Percentiles rank a stretch among this genome's conserved stretches.
Evolutionary conservation across 1,139 yeast genomes (phyloP).

Genomic region (Nakaseomyces delphensis): DNA sequence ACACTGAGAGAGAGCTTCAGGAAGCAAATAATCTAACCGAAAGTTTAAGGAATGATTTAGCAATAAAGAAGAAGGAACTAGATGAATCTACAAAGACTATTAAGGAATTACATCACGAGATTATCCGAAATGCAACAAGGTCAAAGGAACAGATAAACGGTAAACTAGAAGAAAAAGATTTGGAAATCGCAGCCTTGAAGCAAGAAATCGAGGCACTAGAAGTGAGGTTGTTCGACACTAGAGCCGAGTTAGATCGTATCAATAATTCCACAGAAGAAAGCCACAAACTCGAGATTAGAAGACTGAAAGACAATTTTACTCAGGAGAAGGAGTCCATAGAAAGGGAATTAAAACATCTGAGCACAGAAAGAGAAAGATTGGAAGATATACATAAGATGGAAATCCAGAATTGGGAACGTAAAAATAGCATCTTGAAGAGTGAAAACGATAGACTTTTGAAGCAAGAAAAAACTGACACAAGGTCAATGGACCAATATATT

Average conservation of each 20-base stretch:
- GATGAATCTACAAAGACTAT: neutral
- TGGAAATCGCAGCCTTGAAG: conserved; percentile 1
- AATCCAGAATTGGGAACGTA: conserved; percentile 5
- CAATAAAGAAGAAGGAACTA: conserved; percentile 13
- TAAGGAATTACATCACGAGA: conserved; percentile 5
- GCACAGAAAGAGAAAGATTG: conserved; percentile 5
- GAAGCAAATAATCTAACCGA: conserved; percentile 15
- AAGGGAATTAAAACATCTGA: neutral
- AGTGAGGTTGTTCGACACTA: neutral
- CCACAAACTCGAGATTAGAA: conserved; percentile 13
- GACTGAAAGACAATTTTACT: conserved; percentile 13
- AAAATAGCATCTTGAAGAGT: neutral
- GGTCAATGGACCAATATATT: neutral
- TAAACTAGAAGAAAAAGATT: conserved; percentile 1
- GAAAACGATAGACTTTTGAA: neutral
- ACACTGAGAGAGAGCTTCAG: conserved; percentile 29
- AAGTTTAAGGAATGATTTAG: conserved; percentile 14
- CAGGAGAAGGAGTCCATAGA: conserved; percentile 6
- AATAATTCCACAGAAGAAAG: conserved; percentile 9
- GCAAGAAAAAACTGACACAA: neutral
- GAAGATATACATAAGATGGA: conserved; percentile 6
- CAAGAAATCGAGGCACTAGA: conserved; percentile 11
- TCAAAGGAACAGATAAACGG: conserved; percentile 4
- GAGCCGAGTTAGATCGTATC: conserved; percentile 7
- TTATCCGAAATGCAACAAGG: conserved; percentile 13